phyloP scores from a whole-genome alignment of 805 yeast species.

The Candida khao-thaluensis region DNA sequence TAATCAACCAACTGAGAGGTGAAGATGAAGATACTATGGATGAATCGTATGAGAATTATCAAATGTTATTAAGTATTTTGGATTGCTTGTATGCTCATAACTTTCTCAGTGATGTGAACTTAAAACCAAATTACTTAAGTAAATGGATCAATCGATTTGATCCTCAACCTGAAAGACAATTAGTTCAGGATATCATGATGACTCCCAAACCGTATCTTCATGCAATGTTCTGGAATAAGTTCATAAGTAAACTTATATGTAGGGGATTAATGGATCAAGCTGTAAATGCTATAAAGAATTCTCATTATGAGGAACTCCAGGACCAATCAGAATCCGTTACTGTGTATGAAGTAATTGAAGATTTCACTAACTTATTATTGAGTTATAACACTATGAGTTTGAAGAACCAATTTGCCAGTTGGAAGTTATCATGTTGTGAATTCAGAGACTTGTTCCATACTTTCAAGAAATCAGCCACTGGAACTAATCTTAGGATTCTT shows the following conservation, averaged over 20 bases:
- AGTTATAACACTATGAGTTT: conserved; percentile 41
- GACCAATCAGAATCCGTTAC: conserved; percentile 13
- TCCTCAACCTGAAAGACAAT: conserved; percentile 58
- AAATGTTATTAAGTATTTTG: conserved; percentile 51
- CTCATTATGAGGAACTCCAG: conserved; percentile 42
- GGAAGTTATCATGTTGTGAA: conserved; percentile 53
- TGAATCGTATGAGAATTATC: conserved; percentile 22
- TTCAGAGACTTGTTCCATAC: conserved; percentile 44
- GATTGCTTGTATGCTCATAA: conserved; percentile 57
- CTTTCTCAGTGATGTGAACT: conserved; percentile 39
- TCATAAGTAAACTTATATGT: conserved; percentile 52
- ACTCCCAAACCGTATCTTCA: conserved; percentile 47
- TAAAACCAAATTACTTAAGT: conserved; percentile 44
- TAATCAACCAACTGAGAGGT: conserved; percentile 23
- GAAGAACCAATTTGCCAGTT: conserved; percentile 42
- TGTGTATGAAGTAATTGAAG: conserved; percentile 34
- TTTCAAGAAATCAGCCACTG: conserved; percentile 21
- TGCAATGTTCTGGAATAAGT: conserved; percentile 60
- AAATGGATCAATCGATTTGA: conserved; percentile 72
- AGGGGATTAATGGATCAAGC: conserved; percentile 66
- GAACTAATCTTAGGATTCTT: conserved; percentile 27
- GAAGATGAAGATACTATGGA: conserved; percentile 26
- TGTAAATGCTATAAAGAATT: conserved; percentile 42
- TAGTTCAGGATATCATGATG: conserved; percentile 48
- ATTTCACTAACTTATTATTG: conserved; percentile 38